phyloP scores from a whole-genome alignment of 2,329 filamentous ascomycete genomes.

The Tetracladium maxilliforme region DNA sequence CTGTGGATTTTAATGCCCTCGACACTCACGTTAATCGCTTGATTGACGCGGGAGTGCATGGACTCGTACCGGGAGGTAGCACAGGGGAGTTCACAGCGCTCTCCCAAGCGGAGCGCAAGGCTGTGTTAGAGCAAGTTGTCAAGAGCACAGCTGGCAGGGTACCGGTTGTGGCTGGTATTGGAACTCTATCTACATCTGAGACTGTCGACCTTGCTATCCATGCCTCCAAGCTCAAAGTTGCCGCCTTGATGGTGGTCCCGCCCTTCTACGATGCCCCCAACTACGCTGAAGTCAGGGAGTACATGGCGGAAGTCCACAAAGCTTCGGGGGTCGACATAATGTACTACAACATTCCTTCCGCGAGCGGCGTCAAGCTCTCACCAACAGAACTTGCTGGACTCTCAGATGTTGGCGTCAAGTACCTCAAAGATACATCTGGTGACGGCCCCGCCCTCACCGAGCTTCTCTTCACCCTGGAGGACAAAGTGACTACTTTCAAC shows the following conservation, averaged over 20 bases:
- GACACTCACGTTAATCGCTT: constrained; percentile 28
- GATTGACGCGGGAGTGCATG: constrained; percentile 27
- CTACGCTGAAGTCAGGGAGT: constrained; percentile 20
- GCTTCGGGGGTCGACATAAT: constrained; percentile 26
- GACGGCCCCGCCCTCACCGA: constrained; percentile 33
- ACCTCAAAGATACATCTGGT: constrained; percentile 35
- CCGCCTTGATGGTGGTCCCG: constrained; percentile 30
- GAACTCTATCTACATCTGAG: constrained; percentile 24
- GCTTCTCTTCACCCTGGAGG: constrained; percentile 24
- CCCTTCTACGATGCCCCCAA: constrained; percentile 31
- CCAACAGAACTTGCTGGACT: constrained; percentile 26
- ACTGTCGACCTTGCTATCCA: constrained; percentile 24
- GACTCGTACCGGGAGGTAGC: constrained; percentile 32
- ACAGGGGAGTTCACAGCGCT: constrained; percentile 33
- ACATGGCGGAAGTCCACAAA: constrained; percentile 23
- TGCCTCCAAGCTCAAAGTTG: constrained; percentile 21
- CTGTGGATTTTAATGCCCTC: constrained; percentile 22
- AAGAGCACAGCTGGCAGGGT: constrained; percentile 22
- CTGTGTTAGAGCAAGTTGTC: constrained; percentile 21
- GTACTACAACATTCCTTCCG: constrained; percentile 35
- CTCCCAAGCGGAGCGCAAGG: constrained; percentile 26
- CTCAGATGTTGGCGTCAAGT: constrained; percentile 28
- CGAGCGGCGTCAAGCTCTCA: constrained; percentile 23
- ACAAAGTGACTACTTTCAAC: constrained; percentile 31
- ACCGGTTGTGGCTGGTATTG: constrained; percentile 26